These are phyloP conservation scores for Dichomitus squalens DNA, from an alignment of 1,284 basidiomycete genomes.

Conservation along the genomic window DNA sequence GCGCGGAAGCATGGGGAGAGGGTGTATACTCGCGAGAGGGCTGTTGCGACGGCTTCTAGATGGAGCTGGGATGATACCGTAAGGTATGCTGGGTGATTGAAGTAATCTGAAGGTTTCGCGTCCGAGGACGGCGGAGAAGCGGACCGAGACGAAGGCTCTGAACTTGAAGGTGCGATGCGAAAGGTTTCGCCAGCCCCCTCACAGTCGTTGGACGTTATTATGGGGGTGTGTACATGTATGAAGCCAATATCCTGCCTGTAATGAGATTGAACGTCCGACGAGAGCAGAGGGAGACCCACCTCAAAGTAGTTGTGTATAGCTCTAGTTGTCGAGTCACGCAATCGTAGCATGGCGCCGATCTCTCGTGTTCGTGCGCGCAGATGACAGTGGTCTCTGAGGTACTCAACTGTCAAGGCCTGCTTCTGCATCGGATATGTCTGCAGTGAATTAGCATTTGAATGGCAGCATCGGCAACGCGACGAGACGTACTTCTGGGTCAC, in stretches of 20 bases:
- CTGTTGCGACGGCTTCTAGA: constrained; percentile 84
- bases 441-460: neutral
- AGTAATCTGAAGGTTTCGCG: constrained; percentile 53
- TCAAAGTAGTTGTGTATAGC: constrained; percentile 68
- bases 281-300: constrained; percentile 43
- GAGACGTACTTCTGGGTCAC: constrained; percentile 68
- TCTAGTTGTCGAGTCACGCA: constrained; percentile 62
- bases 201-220: constrained; percentile 91
- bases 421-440: constrained; percentile 89
- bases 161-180: constrained; percentile 50
- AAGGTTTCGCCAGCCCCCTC: constrained; percentile 99
- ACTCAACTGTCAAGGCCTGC: constrained; percentile 72
- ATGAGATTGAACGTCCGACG: neutral
- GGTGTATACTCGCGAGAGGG: constrained; percentile 86
- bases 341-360: constrained; percentile 73
- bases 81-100: constrained; percentile 78
- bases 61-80: constrained; percentile 97
- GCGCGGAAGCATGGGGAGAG: constrained; percentile 93
- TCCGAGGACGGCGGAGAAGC: constrained; percentile 18
- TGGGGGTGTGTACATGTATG: constrained; percentile 79
- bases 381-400: constrained; percentile 83
- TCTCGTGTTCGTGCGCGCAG: constrained; percentile 78
- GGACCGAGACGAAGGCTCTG: constrained; percentile 21
- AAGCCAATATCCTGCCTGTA: constrained; percentile 70
- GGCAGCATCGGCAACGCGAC: neutral